Evolutionary conservation across 768 basidiomycete genomes (phyloP).

Genomic region (Mrakia blollopis): DNA sequence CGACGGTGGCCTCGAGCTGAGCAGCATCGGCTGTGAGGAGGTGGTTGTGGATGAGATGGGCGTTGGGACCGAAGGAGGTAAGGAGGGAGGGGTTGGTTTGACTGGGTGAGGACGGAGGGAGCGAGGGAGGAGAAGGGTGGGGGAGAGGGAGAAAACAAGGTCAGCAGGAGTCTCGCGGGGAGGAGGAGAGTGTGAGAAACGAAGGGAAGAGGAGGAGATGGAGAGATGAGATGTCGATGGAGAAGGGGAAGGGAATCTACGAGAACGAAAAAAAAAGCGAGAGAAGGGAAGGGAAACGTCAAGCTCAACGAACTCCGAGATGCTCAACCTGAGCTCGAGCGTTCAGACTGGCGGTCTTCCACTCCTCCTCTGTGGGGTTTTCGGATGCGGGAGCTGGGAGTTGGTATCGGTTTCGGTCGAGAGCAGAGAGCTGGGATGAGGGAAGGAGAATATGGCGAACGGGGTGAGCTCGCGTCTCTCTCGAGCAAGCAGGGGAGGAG

Average conservation of each 20-base stretch:
- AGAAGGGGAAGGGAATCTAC: background rate
- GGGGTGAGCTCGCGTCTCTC: background rate
- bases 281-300: background rate
- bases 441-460: background rate
- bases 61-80: slow-evolving; percentile 81
- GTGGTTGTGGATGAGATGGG: slow-evolving; percentile 88
- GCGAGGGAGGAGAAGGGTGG: background rate
- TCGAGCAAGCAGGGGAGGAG: background rate
- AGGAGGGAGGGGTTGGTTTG: slow-evolving; percentile 76
- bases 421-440: slow-evolving; percentile 39
- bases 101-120: slow-evolving; percentile 46
- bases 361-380: slow-evolving; percentile 63
- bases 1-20: slow-evolving; percentile 64
- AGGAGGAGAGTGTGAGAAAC: background rate
- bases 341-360: slow-evolving; percentile 68
- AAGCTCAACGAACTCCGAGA: slow-evolving; percentile 65
- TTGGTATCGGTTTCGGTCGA: slow-evolving; percentile 70
- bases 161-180: slow-evolving; percentile 21
- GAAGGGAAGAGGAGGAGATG: background rate
- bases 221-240: background rate
- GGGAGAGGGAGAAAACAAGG: slow-evolving; percentile 17
- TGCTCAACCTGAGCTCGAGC: slow-evolving; percentile 80
- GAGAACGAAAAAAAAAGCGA: background rate
- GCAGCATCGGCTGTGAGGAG: slow-evolving; percentile 71
- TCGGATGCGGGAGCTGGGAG: slow-evolving; percentile 61